Percentiles rank a stretch among this genome's conserved stretches.
Conservation (phyloP, 306 rosid species). For the Abrus precatorius region DNA sequence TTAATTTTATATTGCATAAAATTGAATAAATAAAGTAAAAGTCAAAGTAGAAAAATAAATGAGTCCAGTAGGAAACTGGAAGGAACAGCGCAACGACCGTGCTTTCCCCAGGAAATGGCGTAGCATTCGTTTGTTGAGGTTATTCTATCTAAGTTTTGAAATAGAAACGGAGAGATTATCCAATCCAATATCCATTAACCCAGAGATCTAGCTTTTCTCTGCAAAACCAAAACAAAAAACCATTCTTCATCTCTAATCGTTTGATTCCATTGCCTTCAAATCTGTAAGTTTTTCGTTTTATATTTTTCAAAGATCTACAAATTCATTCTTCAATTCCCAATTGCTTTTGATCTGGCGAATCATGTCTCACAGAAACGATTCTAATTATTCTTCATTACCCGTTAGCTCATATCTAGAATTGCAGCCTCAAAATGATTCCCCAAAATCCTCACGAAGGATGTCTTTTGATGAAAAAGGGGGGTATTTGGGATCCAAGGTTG, state of each 20-base stretch:
- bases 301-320: constrained; percentile 46
- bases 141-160: neutral
- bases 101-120: constrained; percentile 6
- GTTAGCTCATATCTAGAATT: constrained; percentile 71
- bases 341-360: constrained; percentile 18
- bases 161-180: constrained; percentile 15
- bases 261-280: neutral
- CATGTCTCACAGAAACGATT: constrained; percentile 55
- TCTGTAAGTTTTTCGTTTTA: constrained; percentile 41
- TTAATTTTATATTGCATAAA: too few relatives aligned
- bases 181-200: constrained; percentile 56
- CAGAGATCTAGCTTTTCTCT: constrained; percentile 59
- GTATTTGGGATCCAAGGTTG: constrained; percentile 57
- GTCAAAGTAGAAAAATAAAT: neutral
- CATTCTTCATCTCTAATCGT: neutral
- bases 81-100: neutral
- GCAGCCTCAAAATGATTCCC: constrained; percentile 60
- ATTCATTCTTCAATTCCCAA: neutral
- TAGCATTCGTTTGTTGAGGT: constrained; percentile 15
- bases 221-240: neutral
- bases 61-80: constrained; percentile 22
- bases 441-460: constrained; percentile 30
- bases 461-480: constrained; percentile 55
- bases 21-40: too few relatives aligned
- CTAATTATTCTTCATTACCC: constrained; percentile 68